These are phyloP conservation scores for Asterophora parasitica DNA, from an alignment of 768 basidiomycete species.

Conservation along the genomic window DNA sequence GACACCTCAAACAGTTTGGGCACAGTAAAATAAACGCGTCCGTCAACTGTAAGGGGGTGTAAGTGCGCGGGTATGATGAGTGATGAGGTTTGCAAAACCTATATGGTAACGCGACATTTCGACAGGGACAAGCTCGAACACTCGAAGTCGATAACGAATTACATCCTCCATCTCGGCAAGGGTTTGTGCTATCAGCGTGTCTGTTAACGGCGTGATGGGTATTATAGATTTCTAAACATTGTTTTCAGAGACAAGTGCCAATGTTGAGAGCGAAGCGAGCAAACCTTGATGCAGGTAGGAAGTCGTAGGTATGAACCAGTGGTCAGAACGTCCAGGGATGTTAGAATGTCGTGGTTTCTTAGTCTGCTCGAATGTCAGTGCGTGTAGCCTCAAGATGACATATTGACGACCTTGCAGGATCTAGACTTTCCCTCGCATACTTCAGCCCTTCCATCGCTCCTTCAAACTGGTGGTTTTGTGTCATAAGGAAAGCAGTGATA, in stretches of 20 bases:
- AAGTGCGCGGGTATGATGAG: neutral
- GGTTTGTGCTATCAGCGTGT: constrained; percentile 59
- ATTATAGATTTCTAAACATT: constrained; percentile 59
- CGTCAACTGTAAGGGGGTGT: constrained; percentile 48
- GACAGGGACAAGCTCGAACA: constrained; percentile 74
- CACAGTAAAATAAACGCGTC: constrained; percentile 74
- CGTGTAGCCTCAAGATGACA: neutral
- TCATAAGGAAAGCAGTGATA: constrained; percentile 81
- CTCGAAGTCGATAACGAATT: constrained; percentile 74
- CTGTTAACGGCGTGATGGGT: constrained; percentile 61
- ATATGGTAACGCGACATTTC: constrained; percentile 75
- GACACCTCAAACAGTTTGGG: constrained; percentile 71
- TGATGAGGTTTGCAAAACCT: constrained; percentile 29
- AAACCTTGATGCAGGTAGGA: constrained; percentile 76
- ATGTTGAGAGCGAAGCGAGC: constrained; percentile 6
- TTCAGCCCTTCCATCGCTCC: constrained; percentile 57
- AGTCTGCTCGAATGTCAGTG: constrained; percentile 36
- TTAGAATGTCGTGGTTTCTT: constrained; percentile 90
- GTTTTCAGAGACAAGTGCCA: constrained; percentile 7
- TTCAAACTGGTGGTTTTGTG: constrained; percentile 82
- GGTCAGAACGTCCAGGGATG: constrained; percentile 85
- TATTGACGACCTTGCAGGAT: constrained; percentile 64
- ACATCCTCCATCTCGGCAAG: constrained; percentile 70
- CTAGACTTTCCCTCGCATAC: constrained; percentile 63
- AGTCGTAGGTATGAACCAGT: constrained; percentile 83